These are phyloP conservation scores for Harringtonia aguacate DNA, from an alignment of 2,329 filamentous ascomycete species.

Conservation along the genomic window DNA sequence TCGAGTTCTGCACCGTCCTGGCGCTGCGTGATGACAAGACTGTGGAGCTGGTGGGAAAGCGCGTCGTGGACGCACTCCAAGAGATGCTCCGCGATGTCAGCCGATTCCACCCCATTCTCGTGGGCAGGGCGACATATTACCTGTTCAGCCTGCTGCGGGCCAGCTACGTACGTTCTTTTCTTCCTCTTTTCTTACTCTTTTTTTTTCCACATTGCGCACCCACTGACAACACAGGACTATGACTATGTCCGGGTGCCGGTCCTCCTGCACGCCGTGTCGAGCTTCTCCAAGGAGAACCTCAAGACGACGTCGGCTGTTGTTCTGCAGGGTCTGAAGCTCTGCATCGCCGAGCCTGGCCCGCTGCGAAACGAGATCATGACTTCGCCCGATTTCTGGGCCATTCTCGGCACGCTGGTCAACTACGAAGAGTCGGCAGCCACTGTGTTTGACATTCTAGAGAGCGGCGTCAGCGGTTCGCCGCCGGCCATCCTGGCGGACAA, in stretches of 20 bases:
- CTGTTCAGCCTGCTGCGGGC: conserved; percentile 69
- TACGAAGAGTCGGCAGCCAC: conserved; percentile 60
- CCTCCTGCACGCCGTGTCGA: conserved; percentile 82
- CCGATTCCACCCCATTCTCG: conserved; percentile 70
- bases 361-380: conserved; percentile 88
- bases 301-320: conserved; percentile 66
- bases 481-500: conserved; percentile 89
- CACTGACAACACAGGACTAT: conserved; percentile 52
- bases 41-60: conserved; percentile 62
- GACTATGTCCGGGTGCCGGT: conserved; percentile 89
- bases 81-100: conserved; percentile 68
- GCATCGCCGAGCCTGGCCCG: conserved; percentile 66
- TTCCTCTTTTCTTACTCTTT: neutral
- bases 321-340: conserved; percentile 67
- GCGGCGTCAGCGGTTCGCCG: conserved; percentile 60
- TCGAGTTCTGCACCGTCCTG: conserved; percentile 80
- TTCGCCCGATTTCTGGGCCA: conserved; percentile 94
- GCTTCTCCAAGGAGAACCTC: conserved; percentile 67
- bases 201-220: too few species aligned
- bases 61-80: conserved; percentile 71
- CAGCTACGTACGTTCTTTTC: conserved; percentile 59
- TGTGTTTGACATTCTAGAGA: conserved; percentile 82
- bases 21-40: conserved; percentile 67
- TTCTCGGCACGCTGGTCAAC: conserved; percentile 64
- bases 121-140: conserved; percentile 80